Evolutionary conservation across 345 rosid genomes (phyloP), one percentile per base, ranked within the genome.

Genomic region (Hirschfeldia incana): DNA sequence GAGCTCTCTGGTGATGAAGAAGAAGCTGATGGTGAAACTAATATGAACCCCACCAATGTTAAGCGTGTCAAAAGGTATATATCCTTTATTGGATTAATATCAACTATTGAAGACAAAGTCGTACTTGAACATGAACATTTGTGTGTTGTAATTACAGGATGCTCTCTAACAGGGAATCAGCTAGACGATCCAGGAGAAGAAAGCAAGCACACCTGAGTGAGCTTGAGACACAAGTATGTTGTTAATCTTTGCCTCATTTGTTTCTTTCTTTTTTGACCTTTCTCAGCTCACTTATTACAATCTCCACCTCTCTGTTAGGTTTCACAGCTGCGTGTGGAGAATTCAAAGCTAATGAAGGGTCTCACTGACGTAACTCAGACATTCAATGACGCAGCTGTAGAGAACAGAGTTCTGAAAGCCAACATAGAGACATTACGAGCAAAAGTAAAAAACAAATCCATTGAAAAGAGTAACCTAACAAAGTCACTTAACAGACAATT

Each of bases 151-250:
- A 69, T 82, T 62, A 34, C 87, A 95, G 99, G 85, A 95, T 93
- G 99, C 92, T 89, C 69, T 93, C 99, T 32, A 95, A 95, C 79
- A 85, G 98, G 62, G 99, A 93, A 85, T 93, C 99, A 26, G 99
- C 99, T 36, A 88, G 98, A 84, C 91, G 98, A 15, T 95, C 99
- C 11, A 85, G 99, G 78, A 88, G 90, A 85, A 90, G 99, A 83
- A 95, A 93, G 85, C 97, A 93, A 27, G 97, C 94, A 15, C 97
- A 93, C 81, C 75, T 95, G 78, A 90, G 86, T 6, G 99, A 91
- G 71, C 97, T 91, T 79, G 99, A 95, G 86, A 84, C 96, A 67
- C 97, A 93, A 90, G 99, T 95, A 62, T 34, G 33, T 30, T 65
- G 33, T 37, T 42, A 10, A 7, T 55, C 39, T 61, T 83, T 8